Percentiles rank a stretch among this genome's conserved stretches.
Evolutionary conservation across 176 grass and related monocot species (phyloP).

Genomic region (Aechmea fasciata): DNA sequence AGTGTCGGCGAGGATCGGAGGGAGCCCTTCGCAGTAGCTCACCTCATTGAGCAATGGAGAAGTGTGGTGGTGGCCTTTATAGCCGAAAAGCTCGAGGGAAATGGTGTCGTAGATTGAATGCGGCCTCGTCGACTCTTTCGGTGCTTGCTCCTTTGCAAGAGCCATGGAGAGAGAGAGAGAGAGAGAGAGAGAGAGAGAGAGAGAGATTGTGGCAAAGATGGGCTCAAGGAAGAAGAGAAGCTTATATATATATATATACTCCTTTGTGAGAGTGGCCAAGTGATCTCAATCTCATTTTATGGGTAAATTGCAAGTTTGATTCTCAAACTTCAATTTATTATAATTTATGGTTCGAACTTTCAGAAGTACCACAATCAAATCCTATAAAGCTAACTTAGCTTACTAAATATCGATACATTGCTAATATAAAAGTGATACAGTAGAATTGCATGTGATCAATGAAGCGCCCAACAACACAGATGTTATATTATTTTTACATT

Average conservation of each 20-base stretch:
- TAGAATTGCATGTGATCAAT: too few species aligned
- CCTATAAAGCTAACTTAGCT: too few species aligned
- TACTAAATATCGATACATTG: too few species aligned
- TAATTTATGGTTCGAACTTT: too few species aligned
- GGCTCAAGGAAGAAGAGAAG: neutral
- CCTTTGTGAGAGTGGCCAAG: neutral
- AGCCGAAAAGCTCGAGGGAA: slow-evolving; percentile 13
- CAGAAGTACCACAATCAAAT: too few species aligned
- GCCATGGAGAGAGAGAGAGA: neutral
- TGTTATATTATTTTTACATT: too few species aligned
- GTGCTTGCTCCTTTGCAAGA: neutral
- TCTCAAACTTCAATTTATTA: neutral
- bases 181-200: neutral
- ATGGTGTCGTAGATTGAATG: neutral
- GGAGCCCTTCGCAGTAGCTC: slow-evolving; percentile 8
- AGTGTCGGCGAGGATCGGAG: slow-evolving; percentile 8
- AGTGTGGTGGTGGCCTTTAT: neutral
- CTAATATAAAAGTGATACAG: too few species aligned
- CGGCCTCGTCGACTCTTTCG: neutral
- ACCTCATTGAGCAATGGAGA: slow-evolving; percentile 12
- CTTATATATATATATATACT: neutral
- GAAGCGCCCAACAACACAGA: too few species aligned
- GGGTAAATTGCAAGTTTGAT: neutral
- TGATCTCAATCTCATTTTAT: neutral
- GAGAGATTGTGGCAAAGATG: neutral